Conservation (phyloP, 495 filamentous ascomycete genomes). For the Aspergillus conjunctus region DNA sequence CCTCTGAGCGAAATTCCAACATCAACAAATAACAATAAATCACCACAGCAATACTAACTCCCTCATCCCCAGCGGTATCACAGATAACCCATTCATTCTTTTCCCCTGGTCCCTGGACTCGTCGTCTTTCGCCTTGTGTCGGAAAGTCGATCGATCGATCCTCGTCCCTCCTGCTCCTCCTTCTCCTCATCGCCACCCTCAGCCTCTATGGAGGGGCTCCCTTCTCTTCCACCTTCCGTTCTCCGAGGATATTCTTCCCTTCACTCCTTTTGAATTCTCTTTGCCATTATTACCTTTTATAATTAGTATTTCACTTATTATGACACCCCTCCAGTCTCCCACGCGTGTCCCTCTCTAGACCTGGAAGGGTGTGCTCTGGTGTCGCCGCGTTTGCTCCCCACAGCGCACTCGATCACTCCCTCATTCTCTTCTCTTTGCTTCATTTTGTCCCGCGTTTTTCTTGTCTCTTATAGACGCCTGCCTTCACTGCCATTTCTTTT, state of each 20-base stretch:
- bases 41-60: background rate
- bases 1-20: conserved; percentile 13
- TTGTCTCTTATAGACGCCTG: conserved; percentile 6
- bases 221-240: conserved; percentile 21
- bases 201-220: conserved; percentile 30
- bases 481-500: conserved; percentile 11
- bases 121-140: conserved; percentile 1
- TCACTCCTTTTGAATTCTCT: conserved; percentile 20
- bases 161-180: conserved; percentile 8
- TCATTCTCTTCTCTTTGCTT: background rate
- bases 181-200: conserved; percentile 22
- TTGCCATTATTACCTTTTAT: conserved; percentile 8
- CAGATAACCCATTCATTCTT: background rate
- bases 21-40: conserved; percentile 14
- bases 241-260: conserved; percentile 20
- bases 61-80: background rate
- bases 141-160: background rate
- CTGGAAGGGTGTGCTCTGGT: conserved; percentile 15
- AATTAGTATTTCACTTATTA: conserved; percentile 22
- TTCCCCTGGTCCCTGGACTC: conserved; percentile 1
- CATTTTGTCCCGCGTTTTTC: background rate
- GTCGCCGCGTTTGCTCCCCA: conserved; percentile 16
- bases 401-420: conserved; percentile 1
- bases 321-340: conserved; percentile 17
- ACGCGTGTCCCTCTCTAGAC: conserved; percentile 15